These are phyloP conservation scores for Crassisporium funariophilum DNA, from an alignment of 768 basidiomycete species.

Conservation along the genomic window DNA sequence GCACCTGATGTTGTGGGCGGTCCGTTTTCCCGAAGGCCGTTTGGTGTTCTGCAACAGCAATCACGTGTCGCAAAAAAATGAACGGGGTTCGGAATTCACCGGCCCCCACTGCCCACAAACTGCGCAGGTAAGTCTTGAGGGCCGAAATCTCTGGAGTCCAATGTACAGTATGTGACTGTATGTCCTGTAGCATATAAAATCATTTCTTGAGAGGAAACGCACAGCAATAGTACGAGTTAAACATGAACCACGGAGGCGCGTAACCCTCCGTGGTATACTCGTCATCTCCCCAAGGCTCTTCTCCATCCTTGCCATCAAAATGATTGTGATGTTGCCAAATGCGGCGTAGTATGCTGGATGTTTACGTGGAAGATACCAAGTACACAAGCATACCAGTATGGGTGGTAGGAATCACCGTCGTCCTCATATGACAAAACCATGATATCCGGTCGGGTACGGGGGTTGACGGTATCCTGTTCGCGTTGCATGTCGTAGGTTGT, in stretches of 20 bases:
- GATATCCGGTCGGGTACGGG: constrained; percentile 30
- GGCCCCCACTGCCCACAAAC: not conserved
- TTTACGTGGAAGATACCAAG: constrained; percentile 26
- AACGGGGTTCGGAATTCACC: not conserved
- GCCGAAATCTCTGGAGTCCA: not conserved
- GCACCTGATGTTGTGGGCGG: not conserved
- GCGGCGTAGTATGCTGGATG: not conserved
- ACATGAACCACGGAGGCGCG: not conserved
- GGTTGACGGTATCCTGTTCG: constrained; percentile 29
- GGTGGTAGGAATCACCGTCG: constrained; percentile 15
- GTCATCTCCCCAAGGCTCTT: not conserved
- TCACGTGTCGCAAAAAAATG: not conserved
- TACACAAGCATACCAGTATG: constrained; percentile 24
- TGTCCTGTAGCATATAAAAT: not conserved
- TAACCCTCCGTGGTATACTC: not conserved
- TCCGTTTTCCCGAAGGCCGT: not conserved
- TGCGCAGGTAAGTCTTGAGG: not conserved
- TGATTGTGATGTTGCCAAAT: constrained; percentile 1
- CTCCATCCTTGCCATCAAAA: not conserved
- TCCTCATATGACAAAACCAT: constrained; percentile 22
- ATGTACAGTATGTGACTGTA: not conserved
- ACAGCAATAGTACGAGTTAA: not conserved
- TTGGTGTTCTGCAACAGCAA: not conserved
- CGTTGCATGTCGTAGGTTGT: constrained; percentile 42
- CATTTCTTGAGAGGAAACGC: not conserved